phyloP scores from a whole-genome alignment of 345 rosid genomes.

The Salix brachista region DNA sequence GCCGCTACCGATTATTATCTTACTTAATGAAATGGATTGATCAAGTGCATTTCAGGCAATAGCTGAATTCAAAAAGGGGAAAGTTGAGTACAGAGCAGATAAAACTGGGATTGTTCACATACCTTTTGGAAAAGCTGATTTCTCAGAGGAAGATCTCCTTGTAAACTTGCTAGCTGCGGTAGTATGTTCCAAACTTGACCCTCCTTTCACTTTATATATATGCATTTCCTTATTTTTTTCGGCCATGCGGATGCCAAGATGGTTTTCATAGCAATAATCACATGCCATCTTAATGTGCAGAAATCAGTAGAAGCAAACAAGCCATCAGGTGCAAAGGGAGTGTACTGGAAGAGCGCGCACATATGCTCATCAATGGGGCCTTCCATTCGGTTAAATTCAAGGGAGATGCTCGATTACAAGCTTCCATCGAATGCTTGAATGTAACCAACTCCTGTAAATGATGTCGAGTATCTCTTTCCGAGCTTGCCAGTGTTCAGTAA shows the following conservation, averaged over 20 bases:
- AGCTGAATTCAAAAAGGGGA: slow-evolving; percentile 92
- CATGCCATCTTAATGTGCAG: slow-evolving; percentile 31
- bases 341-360: slow-evolving; percentile 90
- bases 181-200: slow-evolving; percentile 36
- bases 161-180: slow-evolving; percentile 72
- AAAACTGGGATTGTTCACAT: slow-evolving; percentile 98
- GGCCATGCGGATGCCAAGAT: not conserved
- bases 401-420: slow-evolving; percentile 90
- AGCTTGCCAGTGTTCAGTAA: slow-evolving; percentile 5
- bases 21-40: not conserved
- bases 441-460: slow-evolving; percentile 33
- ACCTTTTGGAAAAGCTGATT: slow-evolving; percentile 75
- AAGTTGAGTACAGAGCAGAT: slow-evolving; percentile 90
- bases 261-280: not conserved
- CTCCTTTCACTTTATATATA: not conserved
- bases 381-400: slow-evolving; percentile 71
- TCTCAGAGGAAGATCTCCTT: slow-evolving; percentile 76
- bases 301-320: slow-evolving; percentile 91
- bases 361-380: slow-evolving; percentile 98
- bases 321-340: slow-evolving; percentile 97
- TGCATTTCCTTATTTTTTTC: not conserved
- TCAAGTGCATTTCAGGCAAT: slow-evolving; percentile 60
- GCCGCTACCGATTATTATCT: not conserved
- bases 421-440: slow-evolving; percentile 35
- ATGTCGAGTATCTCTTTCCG: slow-evolving; percentile 10